These are phyloP conservation scores for Thermoascus crustaceus DNA, from an alignment of 2,329 filamentous ascomycete species.

Conservation along the genomic window DNA sequence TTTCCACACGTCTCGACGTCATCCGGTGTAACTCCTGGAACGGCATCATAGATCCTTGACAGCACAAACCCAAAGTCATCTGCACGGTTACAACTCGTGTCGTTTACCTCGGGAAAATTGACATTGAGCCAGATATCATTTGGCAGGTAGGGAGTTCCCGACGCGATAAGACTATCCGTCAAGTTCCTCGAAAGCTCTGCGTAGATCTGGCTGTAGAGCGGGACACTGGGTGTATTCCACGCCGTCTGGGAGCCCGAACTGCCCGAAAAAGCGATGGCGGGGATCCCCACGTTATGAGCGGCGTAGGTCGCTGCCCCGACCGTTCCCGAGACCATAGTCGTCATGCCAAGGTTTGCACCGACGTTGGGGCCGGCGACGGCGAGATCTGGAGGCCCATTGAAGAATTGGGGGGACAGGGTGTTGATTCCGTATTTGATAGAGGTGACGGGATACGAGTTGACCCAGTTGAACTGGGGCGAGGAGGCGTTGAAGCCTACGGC, in stretches of 20 bases:
- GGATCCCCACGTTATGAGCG: conserved; percentile 46
- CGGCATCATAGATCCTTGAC: conserved; percentile 53
- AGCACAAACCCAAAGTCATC: conserved; percentile 57
- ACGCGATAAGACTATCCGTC: conserved; percentile 46
- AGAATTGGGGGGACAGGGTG: conserved; percentile 46
- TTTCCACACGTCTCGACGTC: conserved; percentile 53
- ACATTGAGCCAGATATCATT: conserved; percentile 57
- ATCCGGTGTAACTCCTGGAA: conserved; percentile 25
- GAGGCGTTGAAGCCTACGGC: conserved; percentile 50
- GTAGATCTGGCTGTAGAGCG: conserved; percentile 52
- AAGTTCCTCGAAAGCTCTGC: conserved; percentile 54
- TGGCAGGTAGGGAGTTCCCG: conserved; percentile 57
- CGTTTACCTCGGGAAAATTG: conserved; percentile 50
- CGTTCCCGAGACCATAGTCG: conserved; percentile 56
- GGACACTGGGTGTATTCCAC: conserved; percentile 41
- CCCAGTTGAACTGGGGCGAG: conserved; percentile 57
- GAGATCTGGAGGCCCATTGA: conserved; percentile 50
- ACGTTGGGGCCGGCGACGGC: conserved; percentile 60
- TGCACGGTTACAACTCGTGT: conserved; percentile 42
- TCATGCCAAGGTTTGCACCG: conserved; percentile 49
- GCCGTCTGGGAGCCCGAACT: conserved; percentile 41
- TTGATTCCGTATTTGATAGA: conserved; percentile 56
- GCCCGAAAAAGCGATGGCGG: conserved; percentile 62
- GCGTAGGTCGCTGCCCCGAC: conserved; percentile 58
- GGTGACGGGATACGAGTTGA: conserved; percentile 62